Evolutionary conservation across 1,284 basidiomycete genomes (phyloP).

Genomic region (Pseudomicrostroma phylloplanum): DNA sequence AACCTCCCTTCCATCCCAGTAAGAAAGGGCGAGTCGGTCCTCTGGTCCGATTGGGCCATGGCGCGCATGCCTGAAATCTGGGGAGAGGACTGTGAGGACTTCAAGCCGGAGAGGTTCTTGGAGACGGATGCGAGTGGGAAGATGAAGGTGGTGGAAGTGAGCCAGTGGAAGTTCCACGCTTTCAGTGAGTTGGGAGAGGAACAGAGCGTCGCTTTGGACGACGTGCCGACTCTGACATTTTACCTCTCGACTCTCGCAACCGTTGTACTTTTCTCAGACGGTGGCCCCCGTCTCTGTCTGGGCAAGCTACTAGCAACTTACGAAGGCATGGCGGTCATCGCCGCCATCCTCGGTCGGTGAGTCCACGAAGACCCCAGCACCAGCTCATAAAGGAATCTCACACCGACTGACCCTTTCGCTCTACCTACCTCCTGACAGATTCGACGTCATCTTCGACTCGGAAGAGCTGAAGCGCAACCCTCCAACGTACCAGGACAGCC

Average conservation of each 20-base stretch:
- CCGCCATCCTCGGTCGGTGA: constrained; percentile 7
- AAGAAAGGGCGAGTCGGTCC: constrained; percentile 26
- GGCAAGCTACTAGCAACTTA: constrained; percentile 38
- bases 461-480: neutral
- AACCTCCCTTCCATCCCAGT: constrained; percentile 35
- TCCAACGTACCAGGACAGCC: neutral
- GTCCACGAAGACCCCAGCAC: neutral
- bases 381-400: neutral
- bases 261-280: no score
- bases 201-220: neutral
- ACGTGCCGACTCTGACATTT: neutral
- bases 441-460: neutral
- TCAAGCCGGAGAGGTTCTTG: constrained; percentile 34
- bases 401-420: neutral
- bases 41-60: constrained; percentile 44
- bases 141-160: constrained; percentile 20
- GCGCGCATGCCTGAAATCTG: constrained; percentile 34
- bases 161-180: constrained; percentile 39
- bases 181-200: constrained; percentile 19
- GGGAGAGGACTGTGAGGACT: constrained; percentile 32
- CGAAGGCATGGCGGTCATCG: constrained; percentile 24
- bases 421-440: neutral
- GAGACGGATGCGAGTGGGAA: constrained; percentile 22
- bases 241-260: neutral
- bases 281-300: constrained; percentile 38